Evolutionary conservation across 83 land plant genomes (phyloP).

Genomic region (Picea abies): DNA sequence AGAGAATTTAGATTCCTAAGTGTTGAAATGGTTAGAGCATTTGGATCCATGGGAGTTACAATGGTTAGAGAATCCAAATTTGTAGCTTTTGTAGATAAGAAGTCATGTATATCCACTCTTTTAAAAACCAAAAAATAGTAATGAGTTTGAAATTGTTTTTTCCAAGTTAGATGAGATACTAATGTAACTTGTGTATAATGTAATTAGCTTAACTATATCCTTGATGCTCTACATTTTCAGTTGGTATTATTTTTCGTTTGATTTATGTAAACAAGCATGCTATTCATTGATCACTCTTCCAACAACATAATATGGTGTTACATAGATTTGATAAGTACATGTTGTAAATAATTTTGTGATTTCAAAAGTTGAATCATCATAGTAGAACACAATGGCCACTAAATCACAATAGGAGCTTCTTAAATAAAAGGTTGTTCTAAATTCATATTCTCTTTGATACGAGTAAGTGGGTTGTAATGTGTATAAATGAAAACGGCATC

Average conservation of each 20-base stretch:
- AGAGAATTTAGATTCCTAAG: conserved; percentile 15
- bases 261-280: too few relatives aligned
- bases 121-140: neutral
- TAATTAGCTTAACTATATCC: neutral
- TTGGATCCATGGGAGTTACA: neutral
- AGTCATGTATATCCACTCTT: neutral
- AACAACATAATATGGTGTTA: neutral
- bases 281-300: too few relatives aligned
- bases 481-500: too few relatives aligned
- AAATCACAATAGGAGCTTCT: too few relatives aligned
- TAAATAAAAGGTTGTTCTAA: too few relatives aligned
- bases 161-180: neutral
- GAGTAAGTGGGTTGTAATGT: too few relatives aligned
- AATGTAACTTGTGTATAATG: neutral
- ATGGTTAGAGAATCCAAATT: neutral
- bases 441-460: too few relatives aligned
- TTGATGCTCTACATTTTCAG: too few relatives aligned
- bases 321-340: neutral
- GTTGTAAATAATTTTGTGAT: neutral
- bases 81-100: neutral
- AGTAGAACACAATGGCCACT: too few relatives aligned
- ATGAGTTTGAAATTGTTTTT: neutral
- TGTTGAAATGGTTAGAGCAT: neutral
- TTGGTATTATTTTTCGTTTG: too few relatives aligned
- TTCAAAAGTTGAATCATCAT: neutral